These are phyloP conservation scores for Paspalum vaginatum DNA, from an alignment of 176 grass and related monocot species.

Conservation along the genomic window DNA sequence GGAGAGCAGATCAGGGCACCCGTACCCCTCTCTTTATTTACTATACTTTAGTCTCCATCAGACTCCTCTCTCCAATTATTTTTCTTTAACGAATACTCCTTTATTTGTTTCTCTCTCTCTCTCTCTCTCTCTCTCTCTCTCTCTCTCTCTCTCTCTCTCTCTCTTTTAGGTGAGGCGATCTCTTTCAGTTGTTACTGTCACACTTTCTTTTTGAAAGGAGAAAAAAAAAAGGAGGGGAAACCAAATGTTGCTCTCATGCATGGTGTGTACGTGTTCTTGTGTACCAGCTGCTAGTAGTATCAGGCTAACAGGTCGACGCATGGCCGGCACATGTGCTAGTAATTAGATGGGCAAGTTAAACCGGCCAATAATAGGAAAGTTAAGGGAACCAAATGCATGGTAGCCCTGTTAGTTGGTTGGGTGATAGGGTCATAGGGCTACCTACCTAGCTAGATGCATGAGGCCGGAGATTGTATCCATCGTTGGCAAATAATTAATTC, in stretches of 20 bases:
- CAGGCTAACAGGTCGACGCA: background rate
- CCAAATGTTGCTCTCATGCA: conserved; percentile 45
- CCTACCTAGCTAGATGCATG: background rate
- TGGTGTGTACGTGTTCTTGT: conserved; percentile 7
- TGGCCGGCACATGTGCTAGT: background rate
- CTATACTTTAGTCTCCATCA: conserved; percentile 43
- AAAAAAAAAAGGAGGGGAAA: conserved; percentile 15
- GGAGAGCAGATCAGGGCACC: background rate
- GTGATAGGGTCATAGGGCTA: background rate
- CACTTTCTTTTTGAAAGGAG: conserved; percentile 40
- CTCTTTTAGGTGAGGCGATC: conserved; percentile 51
- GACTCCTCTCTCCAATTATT: background rate
- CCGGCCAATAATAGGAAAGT: background rate
- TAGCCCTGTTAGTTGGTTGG: conserved; percentile 19
- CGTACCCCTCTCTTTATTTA: background rate
- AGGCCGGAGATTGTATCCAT: background rate
- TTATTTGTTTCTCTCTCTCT: conserved; percentile 1
- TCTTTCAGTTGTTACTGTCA: conserved; percentile 50
- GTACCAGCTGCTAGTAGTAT: background rate
- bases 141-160: background rate
- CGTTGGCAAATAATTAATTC: background rate
- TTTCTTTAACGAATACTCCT: background rate
- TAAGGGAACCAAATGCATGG: background rate
- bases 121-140: background rate
- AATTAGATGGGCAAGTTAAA: background rate